Conservation (phyloP, 371 early-diverging fungal genomes). For the Mucor circinelloides region DNA sequence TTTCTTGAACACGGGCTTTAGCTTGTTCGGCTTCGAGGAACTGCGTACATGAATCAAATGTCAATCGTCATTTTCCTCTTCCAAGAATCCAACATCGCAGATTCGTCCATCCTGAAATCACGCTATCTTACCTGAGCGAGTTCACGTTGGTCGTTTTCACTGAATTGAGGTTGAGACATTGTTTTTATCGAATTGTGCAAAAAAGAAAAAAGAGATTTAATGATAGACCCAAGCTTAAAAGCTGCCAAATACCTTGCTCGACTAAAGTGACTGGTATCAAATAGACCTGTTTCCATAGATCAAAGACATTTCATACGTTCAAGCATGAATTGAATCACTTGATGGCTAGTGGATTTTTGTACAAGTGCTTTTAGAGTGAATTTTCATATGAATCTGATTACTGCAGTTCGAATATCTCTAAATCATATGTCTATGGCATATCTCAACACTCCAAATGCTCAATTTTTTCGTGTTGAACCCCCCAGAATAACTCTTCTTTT, state of each 20-base stretch:
- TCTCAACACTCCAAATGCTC: too few relatives aligned
- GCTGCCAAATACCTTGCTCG: not conserved
- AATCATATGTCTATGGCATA: too few relatives aligned
- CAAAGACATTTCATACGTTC: too few relatives aligned
- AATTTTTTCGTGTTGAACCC: too few relatives aligned
- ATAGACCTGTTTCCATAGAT: not conserved
- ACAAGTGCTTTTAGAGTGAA: too few relatives aligned
- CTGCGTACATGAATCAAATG: conserved; percentile 3
- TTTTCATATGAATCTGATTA: too few relatives aligned
- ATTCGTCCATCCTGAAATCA: not conserved
- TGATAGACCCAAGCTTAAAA: conserved; percentile 12
- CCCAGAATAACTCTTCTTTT: too few relatives aligned
- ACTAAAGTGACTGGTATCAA: not conserved
- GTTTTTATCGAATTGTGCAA: not conserved
- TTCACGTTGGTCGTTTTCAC: conserved; percentile 65
- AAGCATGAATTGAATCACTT: too few relatives aligned
- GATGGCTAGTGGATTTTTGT: too few relatives aligned
- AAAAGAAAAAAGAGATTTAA: conserved; percentile 5
- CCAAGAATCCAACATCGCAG: not conserved
- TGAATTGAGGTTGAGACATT: conserved; percentile 45
- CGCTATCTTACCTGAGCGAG: conserved; percentile 41
- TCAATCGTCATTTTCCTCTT: not conserved
- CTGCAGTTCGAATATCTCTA: too few relatives aligned
- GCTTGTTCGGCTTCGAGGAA: conserved; percentile 76
- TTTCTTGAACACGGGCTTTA: conserved; percentile 70